These are phyloP conservation scores for Theileria annulata DNA, from an alignment of 169 alveolate species.

Conservation along the genomic window DNA sequence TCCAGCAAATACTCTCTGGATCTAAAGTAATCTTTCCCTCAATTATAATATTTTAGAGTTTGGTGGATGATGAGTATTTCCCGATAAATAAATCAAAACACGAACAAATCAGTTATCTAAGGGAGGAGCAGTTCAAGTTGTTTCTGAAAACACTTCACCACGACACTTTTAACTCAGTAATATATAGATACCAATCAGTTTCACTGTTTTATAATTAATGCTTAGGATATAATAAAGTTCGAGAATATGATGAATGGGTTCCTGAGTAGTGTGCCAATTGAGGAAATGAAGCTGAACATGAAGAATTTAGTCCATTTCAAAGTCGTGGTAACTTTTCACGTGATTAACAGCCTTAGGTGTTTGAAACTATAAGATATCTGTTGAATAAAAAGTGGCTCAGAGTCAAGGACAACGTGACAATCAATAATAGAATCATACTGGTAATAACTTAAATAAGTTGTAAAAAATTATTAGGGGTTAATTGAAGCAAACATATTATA, in stretches of 20 bases:
- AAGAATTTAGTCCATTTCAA: conserved; percentile 48
- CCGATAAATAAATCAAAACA: conserved; percentile 42
- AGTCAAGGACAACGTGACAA: conserved; percentile 6
- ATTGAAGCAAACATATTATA: conserved; percentile 32
- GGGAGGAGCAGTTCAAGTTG: conserved; percentile 49
- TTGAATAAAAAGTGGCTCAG: conserved; percentile 41
- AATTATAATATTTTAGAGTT: not conserved
- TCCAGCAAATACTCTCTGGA: conserved; percentile 60
- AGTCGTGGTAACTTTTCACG: conserved; percentile 23
- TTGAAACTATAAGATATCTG: conserved; percentile 58
- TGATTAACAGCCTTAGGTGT: conserved; percentile 16
- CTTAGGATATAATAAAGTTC: conserved; percentile 36
- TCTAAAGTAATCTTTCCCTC: conserved; percentile 11
- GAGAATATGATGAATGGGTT: conserved; percentile 53
- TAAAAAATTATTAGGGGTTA: conserved; percentile 27
- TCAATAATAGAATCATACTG: conserved; percentile 43
- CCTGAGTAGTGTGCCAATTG: conserved; percentile 46
- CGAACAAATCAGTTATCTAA: conserved; percentile 35
- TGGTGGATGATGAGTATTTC: conserved; percentile 63
- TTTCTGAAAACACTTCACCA: conserved; percentile 41
- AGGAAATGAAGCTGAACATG: conserved; percentile 7
- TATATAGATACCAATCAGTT: not conserved
- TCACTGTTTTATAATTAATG: not conserved
- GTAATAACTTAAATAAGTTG: not conserved
- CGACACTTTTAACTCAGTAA: conserved; percentile 19